Base-by-base conservation (phyloP, 768 basidiomycete genomes). In the Cystobasidium tubakii region DNA sequence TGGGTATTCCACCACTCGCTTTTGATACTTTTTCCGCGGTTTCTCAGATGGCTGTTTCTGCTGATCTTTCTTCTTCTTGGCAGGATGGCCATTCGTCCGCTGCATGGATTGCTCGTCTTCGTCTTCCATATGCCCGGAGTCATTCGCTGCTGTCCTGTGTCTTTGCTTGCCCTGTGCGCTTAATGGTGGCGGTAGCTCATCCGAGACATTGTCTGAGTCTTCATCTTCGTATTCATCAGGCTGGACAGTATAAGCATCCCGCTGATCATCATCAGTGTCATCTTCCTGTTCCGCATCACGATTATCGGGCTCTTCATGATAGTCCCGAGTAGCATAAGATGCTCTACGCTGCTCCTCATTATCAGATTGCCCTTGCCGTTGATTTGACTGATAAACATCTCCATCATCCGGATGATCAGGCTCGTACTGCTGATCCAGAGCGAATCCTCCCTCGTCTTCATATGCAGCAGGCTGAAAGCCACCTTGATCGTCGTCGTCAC, bases 31-130 rank as follows among this genome's bases (percentile, higher is more conserved):
- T 23, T 21, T 44, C 13, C 39, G 42, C 31, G 46, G 66, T 12
- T 23, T 10, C 17, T 31, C 66, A 29, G 39, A 34, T 25, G 4
- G 39, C 39, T 46, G n/a, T 29, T 42, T 71, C 67, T 29, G 74
- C 76, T 44, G 70, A 62, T 21, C 43, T 23, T 42, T 60, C 12
- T 63, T 43, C 29, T 53, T 10, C 17, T n/a, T 67, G 66, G 66
- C 9, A 3, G 66, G 17, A 9, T 67, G 7, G 15, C 66, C 66
- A 21, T 29, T 6, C 12, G 63, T 19, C 4, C 34, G 44, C 23
- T 39, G 74, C 1, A 65, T 50, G 0, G 44, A 62, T 7, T 54
- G 57, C 36, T 44, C 72, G 25, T 53, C 70, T 39, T 76, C 72
- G 39, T 54, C 65, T 36, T 63, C 31, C 46, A 27, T 42, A 42